phyloP scores from a whole-genome alignment of 257 asterid genomes.

The Solanum infundibuliforme region DNA sequence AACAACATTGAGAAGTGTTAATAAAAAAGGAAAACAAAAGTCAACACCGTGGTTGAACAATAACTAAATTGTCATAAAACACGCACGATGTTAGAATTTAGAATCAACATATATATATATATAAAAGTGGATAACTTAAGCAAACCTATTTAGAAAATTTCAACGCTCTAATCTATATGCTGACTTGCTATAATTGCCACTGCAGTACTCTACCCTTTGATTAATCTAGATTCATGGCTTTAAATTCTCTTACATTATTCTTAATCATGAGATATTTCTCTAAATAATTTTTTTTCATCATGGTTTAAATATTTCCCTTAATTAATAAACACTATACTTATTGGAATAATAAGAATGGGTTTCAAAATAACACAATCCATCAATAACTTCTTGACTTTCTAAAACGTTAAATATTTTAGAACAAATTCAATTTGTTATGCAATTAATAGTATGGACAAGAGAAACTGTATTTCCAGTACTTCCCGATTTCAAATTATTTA shows the following conservation, averaged over 20 bases:
- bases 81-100: neutral
- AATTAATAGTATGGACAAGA: neutral
- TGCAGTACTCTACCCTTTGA: neutral
- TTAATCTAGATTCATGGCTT: neutral
- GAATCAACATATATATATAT: neutral
- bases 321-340: neutral
- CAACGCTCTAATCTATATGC: neutral
- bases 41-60: neutral
- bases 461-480: neutral
- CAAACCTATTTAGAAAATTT: neutral
- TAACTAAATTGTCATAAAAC: neutral
- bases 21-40: neutral
- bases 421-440: neutral
- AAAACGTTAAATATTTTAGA: neutral
- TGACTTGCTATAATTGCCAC: neutral
- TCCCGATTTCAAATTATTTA: no score
- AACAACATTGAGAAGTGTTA: neutral
- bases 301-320: neutral
- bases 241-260: neutral
- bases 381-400: neutral
- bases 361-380: neutral
- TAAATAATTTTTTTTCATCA: neutral
- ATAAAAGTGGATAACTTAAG: neutral
- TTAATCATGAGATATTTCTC: neutral
- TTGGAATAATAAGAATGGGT: neutral